Evolutionary conservation across 108 stramenopile species (phyloP), one percentile per base, ranked within the genome.

Genomic region (Skeletonema tropicum): DNA sequence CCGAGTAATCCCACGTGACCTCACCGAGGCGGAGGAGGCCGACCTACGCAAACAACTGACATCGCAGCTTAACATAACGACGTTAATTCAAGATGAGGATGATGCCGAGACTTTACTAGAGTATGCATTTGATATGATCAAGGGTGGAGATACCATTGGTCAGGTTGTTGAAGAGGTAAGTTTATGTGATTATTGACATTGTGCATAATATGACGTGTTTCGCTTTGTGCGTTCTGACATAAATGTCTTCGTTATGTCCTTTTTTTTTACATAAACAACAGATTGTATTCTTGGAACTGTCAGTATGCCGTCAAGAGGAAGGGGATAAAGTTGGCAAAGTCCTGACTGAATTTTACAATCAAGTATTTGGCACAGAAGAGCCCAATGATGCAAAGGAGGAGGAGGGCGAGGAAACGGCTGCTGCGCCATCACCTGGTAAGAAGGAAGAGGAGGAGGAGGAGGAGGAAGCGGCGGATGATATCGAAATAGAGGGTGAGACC

Each of bases 71-170:
- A 21, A 55, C 10, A 23, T 55, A 55, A 55, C 52, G 52, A 55
- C 19, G 7, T 55, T 55, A 11, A 55, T 55, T 55, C 52, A 62
- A 33, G 61, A 62, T 25, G 61, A 33, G 35, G 61, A 62, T 8
- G 61, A 62, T 38, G 61, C 61, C 3, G 61, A 62, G 32, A 19
- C 14, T 6, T 21, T 62, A 21, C 21, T 62, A 7, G 61, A 62
- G 8, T 62, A 62, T 38, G 61, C 61, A 33, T 38, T 62, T 38
- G 61, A 62, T 33, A 62, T 62, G 61, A 38, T 62, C 61, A 38
- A 62, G 33, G 61, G 61, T 11, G 61, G 61, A 1, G 36, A 62
- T 6, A 38, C 3, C 21, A 38, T 38, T 17, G 61, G 61, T 8
- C 61, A 62, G 35, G 61, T 62, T 5, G 61, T 38, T 0, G 61